These are phyloP conservation scores for Carex cristatella DNA, from an alignment of 176 grass and related monocot genomes.

Conservation along the genomic window DNA sequence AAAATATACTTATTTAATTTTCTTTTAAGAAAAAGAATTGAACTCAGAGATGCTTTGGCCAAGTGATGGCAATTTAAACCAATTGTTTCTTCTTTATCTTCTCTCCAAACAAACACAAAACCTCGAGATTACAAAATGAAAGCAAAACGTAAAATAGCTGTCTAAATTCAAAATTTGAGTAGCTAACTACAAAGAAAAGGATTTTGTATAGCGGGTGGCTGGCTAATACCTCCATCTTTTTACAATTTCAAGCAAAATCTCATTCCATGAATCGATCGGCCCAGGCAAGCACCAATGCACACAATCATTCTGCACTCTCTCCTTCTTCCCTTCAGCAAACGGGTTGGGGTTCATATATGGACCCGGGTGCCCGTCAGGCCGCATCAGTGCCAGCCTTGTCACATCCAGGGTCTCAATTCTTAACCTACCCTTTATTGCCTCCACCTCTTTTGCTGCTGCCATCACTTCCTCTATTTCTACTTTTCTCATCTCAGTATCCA, in stretches of 20 bases:
- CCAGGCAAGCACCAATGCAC: slow-evolving; percentile 94
- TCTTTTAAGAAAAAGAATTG: neutral
- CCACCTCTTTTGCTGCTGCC: slow-evolving; percentile 13
- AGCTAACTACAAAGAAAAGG: neutral
- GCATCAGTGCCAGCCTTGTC: slow-evolving; percentile 49
- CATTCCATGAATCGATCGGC: slow-evolving; percentile 79
- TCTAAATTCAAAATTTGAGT: neutral
- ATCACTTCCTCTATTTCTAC: slow-evolving; percentile 41
- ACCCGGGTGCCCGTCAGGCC: slow-evolving; percentile 62
- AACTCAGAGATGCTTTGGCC: neutral
- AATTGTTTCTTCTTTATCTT: neutral
- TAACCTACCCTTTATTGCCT: neutral
- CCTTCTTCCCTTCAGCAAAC: slow-evolving; percentile 38
- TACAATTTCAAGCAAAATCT: slow-evolving; percentile 64
- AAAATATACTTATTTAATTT: neutral
- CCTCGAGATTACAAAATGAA: neutral
- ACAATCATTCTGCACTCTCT: slow-evolving; percentile 65
- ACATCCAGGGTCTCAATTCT: slow-evolving; percentile 46
- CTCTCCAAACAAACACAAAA: neutral
- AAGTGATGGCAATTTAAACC: neutral
- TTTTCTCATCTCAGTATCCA: slow-evolving; percentile 52
- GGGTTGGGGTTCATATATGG: slow-evolving; percentile 55
- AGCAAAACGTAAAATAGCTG: neutral
- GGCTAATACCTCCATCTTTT: slow-evolving; percentile 39
- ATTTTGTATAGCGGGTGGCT: neutral